phyloP scores from a whole-genome alignment of 2,329 filamentous ascomycete species.

The Sporothrix variecibatus region DNA sequence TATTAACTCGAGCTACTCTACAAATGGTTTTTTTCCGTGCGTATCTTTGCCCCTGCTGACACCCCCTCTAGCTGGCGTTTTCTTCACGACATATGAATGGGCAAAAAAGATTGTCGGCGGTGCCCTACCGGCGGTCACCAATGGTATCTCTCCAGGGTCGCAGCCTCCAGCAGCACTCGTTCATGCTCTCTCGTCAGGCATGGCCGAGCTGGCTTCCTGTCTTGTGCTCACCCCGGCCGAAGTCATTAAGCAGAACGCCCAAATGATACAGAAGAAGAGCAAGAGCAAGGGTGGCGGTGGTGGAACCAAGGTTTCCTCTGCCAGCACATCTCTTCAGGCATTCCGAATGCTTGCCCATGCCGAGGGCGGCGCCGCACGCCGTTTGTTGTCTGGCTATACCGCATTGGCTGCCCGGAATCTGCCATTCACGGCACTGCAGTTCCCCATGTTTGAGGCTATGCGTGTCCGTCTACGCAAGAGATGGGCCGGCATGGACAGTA shows the following conservation, averaged over 20 bases:
- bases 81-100: slow-evolving; percentile 88
- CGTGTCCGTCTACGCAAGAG: slow-evolving; percentile 55
- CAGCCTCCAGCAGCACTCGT: slow-evolving; percentile 57
- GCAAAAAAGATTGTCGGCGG: slow-evolving; percentile 64
- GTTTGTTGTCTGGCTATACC: slow-evolving; percentile 71
- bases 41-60: not conserved
- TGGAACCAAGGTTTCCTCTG: slow-evolving; percentile 32
- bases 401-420: slow-evolving; percentile 80
- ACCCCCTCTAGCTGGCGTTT: slow-evolving; percentile 65
- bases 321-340: slow-evolving; percentile 51
- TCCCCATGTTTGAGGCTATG: slow-evolving; percentile 79
- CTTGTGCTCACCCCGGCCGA: slow-evolving; percentile 85
- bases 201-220: slow-evolving; percentile 82
- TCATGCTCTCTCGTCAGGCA: slow-evolving; percentile 71
- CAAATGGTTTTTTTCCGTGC: not conserved
- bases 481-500: slow-evolving; percentile 28
- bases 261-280: slow-evolving; percentile 62
- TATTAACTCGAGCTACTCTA: not conserved
- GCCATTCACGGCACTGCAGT: slow-evolving; percentile 85
- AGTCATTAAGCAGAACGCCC: slow-evolving; percentile 91
- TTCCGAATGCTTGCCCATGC: slow-evolving; percentile 48
- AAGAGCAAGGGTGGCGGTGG: slow-evolving; percentile 27
- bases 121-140: slow-evolving; percentile 42
- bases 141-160: slow-evolving; percentile 38
- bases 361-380: slow-evolving; percentile 58